Conservation (phyloP, 768 basidiomycete species). For the Boletus huronensis region DNA sequence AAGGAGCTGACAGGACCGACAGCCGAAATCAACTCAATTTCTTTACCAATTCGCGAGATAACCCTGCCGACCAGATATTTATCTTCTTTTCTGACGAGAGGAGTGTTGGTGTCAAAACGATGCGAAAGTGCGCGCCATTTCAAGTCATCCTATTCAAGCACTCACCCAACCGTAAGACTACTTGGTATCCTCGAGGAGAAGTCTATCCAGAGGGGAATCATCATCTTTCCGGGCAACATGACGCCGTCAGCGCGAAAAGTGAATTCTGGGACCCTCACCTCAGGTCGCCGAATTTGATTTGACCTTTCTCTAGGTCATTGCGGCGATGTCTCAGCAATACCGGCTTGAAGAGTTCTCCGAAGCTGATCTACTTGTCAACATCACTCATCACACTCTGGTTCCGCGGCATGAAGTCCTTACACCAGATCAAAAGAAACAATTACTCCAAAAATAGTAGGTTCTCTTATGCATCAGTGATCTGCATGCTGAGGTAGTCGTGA, state of each 20-base stretch:
- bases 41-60: constrained; percentile 70
- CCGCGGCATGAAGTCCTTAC: constrained; percentile 88
- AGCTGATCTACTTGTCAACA: constrained; percentile 94
- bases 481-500: constrained; percentile 4
- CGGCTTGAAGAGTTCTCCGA: constrained; percentile 95
- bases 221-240: constrained; percentile 95
- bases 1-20: constrained; percentile 11
- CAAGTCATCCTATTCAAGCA: neutral
- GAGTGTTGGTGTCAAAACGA: constrained; percentile 95
- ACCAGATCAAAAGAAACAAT: constrained; percentile 77
- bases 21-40: constrained; percentile 91
- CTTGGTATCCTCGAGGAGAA: constrained; percentile 90
- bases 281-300: neutral
- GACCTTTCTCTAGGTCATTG: constrained; percentile 65
- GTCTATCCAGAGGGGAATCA: constrained; percentile 84
- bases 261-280: constrained; percentile 12
- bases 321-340: constrained; percentile 83
- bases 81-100: constrained; percentile 95
- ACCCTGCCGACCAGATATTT: constrained; percentile 79
- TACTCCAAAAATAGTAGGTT: constrained; percentile 92
- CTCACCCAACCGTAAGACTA: constrained; percentile 50
- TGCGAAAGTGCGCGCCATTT: constrained; percentile 75
- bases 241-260: constrained; percentile 96
- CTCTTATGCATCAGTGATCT: neutral
- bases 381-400: constrained; percentile 92